These are phyloP conservation scores for Acacia concinna DNA, from an alignment of 331 rosid species.

Conservation along the genomic window DNA sequence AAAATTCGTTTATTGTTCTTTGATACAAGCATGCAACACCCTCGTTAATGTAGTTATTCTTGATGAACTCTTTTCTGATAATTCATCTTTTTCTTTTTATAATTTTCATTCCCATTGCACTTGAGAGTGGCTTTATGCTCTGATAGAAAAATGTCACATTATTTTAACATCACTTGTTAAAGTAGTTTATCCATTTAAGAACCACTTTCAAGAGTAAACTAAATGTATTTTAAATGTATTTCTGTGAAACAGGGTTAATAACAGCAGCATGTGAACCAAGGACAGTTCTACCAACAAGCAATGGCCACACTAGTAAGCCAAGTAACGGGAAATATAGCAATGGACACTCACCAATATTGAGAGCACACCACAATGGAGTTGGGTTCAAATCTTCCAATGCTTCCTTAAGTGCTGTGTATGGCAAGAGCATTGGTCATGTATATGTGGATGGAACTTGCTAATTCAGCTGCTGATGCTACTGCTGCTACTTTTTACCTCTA, in stretches of 20 bases:
- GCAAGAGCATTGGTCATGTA: slow-evolving; percentile 45
- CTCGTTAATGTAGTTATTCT: background rate
- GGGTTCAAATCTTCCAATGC: slow-evolving; percentile 44
- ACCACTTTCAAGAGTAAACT: background rate
- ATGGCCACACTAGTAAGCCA: slow-evolving; percentile 29
- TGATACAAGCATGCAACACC: background rate
- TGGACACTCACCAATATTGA: slow-evolving; percentile 39
- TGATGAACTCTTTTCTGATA: slow-evolving; percentile 2
- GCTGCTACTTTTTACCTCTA: background rate
- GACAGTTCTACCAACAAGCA: slow-evolving; percentile 10
- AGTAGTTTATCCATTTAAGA: too few species aligned
- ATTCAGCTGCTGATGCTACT: background rate
- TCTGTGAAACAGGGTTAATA: slow-evolving; percentile 48
- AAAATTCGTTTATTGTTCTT: background rate
- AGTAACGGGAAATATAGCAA: slow-evolving; percentile 25
- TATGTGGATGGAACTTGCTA: slow-evolving; percentile 39
- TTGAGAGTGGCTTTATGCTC: too few species aligned
- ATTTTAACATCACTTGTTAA: too few species aligned
- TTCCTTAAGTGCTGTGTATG: slow-evolving; percentile 41
- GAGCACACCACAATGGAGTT: slow-evolving; percentile 41
- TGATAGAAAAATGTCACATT: too few species aligned
- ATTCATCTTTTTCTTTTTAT: background rate
- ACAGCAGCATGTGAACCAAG: slow-evolving; percentile 49
- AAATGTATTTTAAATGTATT: background rate
- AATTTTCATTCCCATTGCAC: too few species aligned